A percentile compares a stretch with the other conserved stretches of the same genome.
Conservation (phyloP, 75 land plant genomes). For the Cupressus sempervirens region DNA sequence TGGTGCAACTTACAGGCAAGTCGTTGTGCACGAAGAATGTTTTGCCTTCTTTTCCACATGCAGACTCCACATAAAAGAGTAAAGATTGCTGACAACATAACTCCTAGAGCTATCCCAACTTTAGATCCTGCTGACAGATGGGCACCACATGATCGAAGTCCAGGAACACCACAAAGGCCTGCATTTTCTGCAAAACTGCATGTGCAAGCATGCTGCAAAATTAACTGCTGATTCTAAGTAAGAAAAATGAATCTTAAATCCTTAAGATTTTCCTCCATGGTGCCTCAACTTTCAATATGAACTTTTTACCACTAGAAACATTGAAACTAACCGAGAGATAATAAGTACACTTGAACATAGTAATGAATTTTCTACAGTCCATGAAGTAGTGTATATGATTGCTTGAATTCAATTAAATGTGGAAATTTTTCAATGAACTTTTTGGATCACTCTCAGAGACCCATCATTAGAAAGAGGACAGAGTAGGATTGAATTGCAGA, state of each 20-base stretch:
- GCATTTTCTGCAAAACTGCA: slow-evolving; percentile 82
- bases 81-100: slow-evolving; percentile 21
- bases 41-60: slow-evolving; percentile 77
- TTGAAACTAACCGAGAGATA: not conserved
- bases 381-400: too few species aligned
- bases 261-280: not conserved
- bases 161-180: slow-evolving; percentile 93
- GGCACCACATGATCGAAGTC: slow-evolving; percentile 60
- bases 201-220: slow-evolving; percentile 2
- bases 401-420: too few species aligned
- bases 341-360: too few species aligned
- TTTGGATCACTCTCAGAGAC: too few species aligned
- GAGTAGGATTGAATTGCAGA: too few species aligned
- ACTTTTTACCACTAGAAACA: not conserved
- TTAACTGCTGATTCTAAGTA: not conserved
- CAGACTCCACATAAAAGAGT: slow-evolving; percentile 31
- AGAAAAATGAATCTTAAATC: not conserved
- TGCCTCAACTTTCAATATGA: not conserved
- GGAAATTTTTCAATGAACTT: too few species aligned
- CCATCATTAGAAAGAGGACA: too few species aligned
- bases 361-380: too few species aligned
- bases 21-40: slow-evolving; percentile 76
- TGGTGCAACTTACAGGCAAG: slow-evolving; percentile 40
- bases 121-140: slow-evolving; percentile 54
- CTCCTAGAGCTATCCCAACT: slow-evolving; percentile 60